These are phyloP conservation scores for Cucurbita ficifolia DNA, from an alignment of 306 rosid species.

Conservation along the genomic window DNA sequence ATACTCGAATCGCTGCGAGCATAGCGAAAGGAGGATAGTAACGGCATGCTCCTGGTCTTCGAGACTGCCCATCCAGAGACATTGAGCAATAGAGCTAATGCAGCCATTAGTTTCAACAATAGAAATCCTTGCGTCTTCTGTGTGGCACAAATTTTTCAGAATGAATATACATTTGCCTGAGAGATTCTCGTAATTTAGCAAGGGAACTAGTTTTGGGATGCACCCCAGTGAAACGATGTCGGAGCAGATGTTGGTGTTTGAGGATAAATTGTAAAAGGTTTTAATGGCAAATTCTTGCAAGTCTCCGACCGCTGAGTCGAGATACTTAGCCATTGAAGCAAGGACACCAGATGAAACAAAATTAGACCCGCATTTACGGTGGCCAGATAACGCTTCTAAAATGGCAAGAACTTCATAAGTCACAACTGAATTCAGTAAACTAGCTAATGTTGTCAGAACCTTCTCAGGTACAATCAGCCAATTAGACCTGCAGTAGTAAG, in stretches of 20 bases:
- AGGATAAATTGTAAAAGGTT: slow-evolving; percentile 40
- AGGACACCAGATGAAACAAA: slow-evolving; percentile 42
- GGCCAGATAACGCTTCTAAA: slow-evolving; percentile 52
- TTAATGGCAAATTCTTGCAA: slow-evolving; percentile 40
- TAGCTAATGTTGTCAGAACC: slow-evolving; percentile 27
- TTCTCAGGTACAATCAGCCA: slow-evolving; percentile 29
- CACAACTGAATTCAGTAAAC: slow-evolving; percentile 45
- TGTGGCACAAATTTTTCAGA: slow-evolving; percentile 46
- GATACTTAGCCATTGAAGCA: slow-evolving; percentile 27
- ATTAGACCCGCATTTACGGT: slow-evolving; percentile 19
- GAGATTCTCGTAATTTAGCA: slow-evolving; percentile 23
- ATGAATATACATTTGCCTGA: slow-evolving; percentile 36
- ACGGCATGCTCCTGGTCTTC: slow-evolving; percentile 75
- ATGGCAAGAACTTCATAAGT: slow-evolving; percentile 45
- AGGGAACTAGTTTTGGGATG: slow-evolving; percentile 51
- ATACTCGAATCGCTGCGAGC: slow-evolving; percentile 47
- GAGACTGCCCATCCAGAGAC: slow-evolving; percentile 34
- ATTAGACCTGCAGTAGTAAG: slow-evolving; percentile 36
- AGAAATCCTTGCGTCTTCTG: slow-evolving; percentile 36
- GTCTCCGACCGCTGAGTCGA: slow-evolving; percentile 29
- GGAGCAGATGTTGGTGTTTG: slow-evolving; percentile 23
- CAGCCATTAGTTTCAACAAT: slow-evolving; percentile 67
- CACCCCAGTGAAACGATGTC: slow-evolving; percentile 31
- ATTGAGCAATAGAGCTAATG: slow-evolving; percentile 39
- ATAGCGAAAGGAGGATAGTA: slow-evolving; percentile 46